Conservation (phyloP, 2,329 filamentous ascomycete species). For the Fusarium euwallaceae region DNA sequence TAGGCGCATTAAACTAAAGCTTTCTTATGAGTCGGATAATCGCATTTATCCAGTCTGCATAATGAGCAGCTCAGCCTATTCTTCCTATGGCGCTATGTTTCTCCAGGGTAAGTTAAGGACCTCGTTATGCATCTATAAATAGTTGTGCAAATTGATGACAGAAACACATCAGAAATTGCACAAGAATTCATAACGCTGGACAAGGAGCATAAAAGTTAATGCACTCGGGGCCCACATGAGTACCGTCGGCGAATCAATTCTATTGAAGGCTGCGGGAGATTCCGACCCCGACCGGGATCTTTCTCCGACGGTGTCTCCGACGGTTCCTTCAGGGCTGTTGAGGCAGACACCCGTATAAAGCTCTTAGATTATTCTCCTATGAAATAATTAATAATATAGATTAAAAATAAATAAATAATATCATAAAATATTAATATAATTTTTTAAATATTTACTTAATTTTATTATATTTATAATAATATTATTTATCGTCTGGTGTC, state of each 20-base stretch:
- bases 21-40: neutral
- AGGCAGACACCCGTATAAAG: too few relatives aligned
- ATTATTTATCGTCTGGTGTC: too few relatives aligned
- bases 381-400: too few relatives aligned
- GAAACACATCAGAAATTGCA: neutral
- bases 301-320: neutral
- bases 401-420: too few relatives aligned
- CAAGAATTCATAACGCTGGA: neutral
- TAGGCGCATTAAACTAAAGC: neutral
- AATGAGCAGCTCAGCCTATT: neutral
- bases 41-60: neutral
- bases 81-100: neutral
- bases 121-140: neutral
- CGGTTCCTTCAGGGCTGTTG: neutral
- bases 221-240: neutral
- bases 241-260: neutral
- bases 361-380: too few relatives aligned
- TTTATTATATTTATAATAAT: too few relatives aligned
- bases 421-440: too few relatives aligned
- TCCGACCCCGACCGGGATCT: neutral
- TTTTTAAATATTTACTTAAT: too few relatives aligned
- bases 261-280: neutral
- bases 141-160: neutral
- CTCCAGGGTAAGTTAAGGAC: neutral
- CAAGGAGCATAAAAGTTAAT: neutral